Base-by-base conservation (phyloP, 208 protist species). In the Trypanosoma boissoni region DNA sequence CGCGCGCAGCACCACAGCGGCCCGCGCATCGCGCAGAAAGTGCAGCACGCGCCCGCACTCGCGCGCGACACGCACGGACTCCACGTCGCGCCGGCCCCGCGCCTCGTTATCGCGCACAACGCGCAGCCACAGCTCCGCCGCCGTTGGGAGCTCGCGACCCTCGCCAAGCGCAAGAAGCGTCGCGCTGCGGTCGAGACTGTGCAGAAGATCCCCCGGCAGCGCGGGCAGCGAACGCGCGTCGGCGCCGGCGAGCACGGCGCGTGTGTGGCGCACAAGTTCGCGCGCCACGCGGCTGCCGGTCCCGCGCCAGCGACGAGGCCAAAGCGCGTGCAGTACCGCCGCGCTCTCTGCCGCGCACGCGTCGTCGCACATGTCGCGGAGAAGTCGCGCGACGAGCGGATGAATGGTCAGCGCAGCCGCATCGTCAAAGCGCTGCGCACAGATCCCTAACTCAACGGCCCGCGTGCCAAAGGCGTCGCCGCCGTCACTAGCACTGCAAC, bases 21-120 rank as follows among this genome's bases (percentile, higher is more conserved):
- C 85, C 0, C 76, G 49, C 7, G 51, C 26, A 48, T 89, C 72
- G 20, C 81, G 74, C 46, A 95, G 60, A 36, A 76, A 85, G 64
- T 91, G 82, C 29, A 95, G 69, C 12, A 95, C 60, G 2, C 86
- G 71, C 31, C 88, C 88, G 46, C 81, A 89, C 58, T 92, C 88
- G 2, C 72, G 64, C 10, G 64, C 71, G 8, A 92, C 62, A 23
- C 88, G 78, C 4, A 76, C 74, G 12, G 74, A 59, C 1, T 91
- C 85, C 9, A 66, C 28, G 0, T 62, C 71, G 3, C 58, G 44
- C 44, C 27, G 37, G 14, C 32, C 24, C 9, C 42, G 42, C 29
- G 23, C 10, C 12, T 43, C 6, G 4, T 65, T 48, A 21, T 61
- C 44, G 27, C 52, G 53, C 6, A 72, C 49, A 12, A 72, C 55